These are phyloP conservation scores for Spergularia marina DNA, from an alignment of 148 eudicot genomes.

Conservation along the genomic window DNA sequence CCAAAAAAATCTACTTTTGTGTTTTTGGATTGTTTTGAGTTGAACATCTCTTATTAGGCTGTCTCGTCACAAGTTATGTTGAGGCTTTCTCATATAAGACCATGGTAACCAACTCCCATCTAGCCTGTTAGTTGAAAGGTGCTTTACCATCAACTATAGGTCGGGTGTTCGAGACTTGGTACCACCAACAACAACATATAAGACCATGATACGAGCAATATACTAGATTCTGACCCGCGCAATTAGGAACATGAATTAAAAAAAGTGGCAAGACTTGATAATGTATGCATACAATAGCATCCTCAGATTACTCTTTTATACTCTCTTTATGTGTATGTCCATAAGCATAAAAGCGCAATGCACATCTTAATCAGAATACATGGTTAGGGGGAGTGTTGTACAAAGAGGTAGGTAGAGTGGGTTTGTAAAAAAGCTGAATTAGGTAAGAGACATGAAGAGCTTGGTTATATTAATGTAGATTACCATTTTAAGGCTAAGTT, in stretches of 20 bases:
- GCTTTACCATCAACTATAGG: too few relatives aligned
- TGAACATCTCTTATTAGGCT: too few relatives aligned
- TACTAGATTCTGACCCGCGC: not conserved
- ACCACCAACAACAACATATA: too few relatives aligned
- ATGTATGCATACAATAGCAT: not conserved
- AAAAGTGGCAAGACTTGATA: slow-evolving; percentile 22
- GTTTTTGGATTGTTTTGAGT: too few relatives aligned
- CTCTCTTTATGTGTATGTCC: not conserved
- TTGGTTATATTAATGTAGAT: slow-evolving; percentile 14
- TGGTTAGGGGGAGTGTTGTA: not conserved
- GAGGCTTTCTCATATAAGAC: too few relatives aligned
- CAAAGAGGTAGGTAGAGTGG: slow-evolving; percentile 23
- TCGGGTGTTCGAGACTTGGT: too few relatives aligned
- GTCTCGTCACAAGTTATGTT: too few relatives aligned
- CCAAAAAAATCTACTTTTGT: too few relatives aligned
- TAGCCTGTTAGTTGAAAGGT: not conserved
- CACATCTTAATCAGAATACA: slow-evolving; percentile 16
- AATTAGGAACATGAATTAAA: not conserved
- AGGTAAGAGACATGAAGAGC: slow-evolving; percentile 37
- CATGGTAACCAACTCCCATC: too few relatives aligned
- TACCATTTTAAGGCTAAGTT: slow-evolving; percentile 19
- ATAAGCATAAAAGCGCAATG: not conserved
- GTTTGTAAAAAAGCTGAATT: slow-evolving; percentile 31
- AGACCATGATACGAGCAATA: too few relatives aligned
- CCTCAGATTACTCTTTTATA: not conserved